Base-by-base conservation (phyloP, 208 protist genomes). In the Acanthamoeba triangularis region DNA sequence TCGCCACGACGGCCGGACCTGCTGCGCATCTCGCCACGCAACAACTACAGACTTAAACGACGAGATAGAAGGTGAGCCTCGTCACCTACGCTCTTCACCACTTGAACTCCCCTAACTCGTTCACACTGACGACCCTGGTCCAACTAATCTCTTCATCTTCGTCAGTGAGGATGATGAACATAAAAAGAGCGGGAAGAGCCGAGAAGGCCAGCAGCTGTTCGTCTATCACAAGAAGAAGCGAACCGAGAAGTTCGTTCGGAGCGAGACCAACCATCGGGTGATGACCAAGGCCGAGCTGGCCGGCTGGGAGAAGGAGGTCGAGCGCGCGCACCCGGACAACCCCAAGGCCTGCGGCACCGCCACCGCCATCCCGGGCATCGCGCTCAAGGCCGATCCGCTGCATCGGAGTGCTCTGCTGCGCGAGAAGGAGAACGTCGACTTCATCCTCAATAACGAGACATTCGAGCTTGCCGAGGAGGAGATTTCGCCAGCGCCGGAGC, bases 201-300 rank as follows among this genome's bases (percentile, higher is more conserved):
- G 14, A 16, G 56, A 25, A 16, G 23, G 56, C 56, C 56, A 25
- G 56, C 20, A 25, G 20, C 56, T 28, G 56, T 16, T 61, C 56
- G 14, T 84, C 74, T 84, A 84, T 13, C 74, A 84, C 74, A 84
- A 84, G 74, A 84, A 84, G n/a, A 84, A 84, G 74, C 74, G 74
- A n/a, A 84, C 74, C 11, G 85, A 91, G 33, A 67, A 47, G 61
- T 91, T 74, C 54, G 10, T 74, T 14, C 52, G 85, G 0, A 91
- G 23, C 13, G 85, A 65, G 44, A 72, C 33, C 33, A 91, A 91
- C 28, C 85, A 91, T 25, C 85, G 85, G 18, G 85, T 91, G 56
- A 91, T 91, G 85, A 91, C 85, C 54, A 91, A 91, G 37, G 85
- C 61, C 33, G 85, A 91, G 37, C 85, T 91, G 14, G 85, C 85